Percentiles rank a stretch among this genome's conserved stretches.
Conservation (phyloP, 495 filamentous ascomycete genomes). For the Aspergillus ostianus region DNA sequence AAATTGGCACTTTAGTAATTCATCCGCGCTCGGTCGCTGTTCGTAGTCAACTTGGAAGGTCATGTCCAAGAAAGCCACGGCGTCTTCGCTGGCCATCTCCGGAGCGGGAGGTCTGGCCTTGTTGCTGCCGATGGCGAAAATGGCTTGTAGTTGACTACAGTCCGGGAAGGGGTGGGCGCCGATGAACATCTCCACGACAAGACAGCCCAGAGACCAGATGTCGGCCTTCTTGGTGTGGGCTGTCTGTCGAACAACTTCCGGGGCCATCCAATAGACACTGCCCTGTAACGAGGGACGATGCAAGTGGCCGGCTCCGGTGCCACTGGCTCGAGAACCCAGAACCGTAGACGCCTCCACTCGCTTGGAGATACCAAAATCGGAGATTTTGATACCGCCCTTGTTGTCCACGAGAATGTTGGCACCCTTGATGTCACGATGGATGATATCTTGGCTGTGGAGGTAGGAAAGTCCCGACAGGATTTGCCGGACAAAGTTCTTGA, state of each 20-base stretch:
- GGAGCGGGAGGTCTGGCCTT: conserved; percentile 89
- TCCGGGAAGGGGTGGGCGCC: conserved; percentile 95
- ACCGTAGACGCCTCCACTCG: conserved; percentile 79
- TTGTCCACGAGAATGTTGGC: conserved; percentile 99
- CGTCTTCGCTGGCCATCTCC: conserved; percentile 79
- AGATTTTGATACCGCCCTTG: conserved; percentile 98
- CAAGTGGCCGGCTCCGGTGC: conserved; percentile 56
- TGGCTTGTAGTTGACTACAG: conserved; percentile 94
- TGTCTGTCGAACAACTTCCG: conserved; percentile 96
- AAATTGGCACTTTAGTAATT: conserved; percentile 79
- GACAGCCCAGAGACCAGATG: conserved; percentile 95
- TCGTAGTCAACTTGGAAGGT: conserved; percentile 97
- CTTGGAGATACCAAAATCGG: conserved; percentile 98
- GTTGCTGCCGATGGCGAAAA: conserved; percentile 93
- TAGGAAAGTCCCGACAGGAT: conserved; percentile 95
- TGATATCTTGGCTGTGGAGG: conserved; percentile 91
- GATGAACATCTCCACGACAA: conserved; percentile 99
- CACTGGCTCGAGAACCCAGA: conserved; percentile 54
- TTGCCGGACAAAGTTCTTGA: conserved; percentile 95
- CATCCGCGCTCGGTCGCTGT: conserved; percentile 85
- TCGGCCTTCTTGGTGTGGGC: conserved; percentile 99
- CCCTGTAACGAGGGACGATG: conserved; percentile 92
- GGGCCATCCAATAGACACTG: conserved; percentile 99
- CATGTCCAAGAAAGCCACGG: conserved; percentile 76
- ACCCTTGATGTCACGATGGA: conserved; percentile 98